Base-by-base conservation (phyloP, 257 asterid genomes). In the Nicotiana benthamiana region DNA sequence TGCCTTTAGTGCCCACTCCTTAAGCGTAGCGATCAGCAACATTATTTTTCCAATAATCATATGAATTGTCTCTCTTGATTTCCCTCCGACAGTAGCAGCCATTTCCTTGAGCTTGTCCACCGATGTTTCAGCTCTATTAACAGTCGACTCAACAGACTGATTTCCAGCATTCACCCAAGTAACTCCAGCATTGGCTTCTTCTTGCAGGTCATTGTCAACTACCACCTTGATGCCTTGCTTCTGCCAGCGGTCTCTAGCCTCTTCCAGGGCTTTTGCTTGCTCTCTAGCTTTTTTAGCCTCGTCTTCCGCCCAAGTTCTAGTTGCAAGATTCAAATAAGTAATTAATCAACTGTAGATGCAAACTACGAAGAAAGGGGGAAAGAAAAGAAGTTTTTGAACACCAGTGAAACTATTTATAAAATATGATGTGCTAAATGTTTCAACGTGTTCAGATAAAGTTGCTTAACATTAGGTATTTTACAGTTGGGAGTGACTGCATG, bases 281-380 rank as follows among this genome's bases (percentile, higher is more conserved):
- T 90, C 97, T 85, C 97, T 89, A 83, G 98, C 99, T 84, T 90
- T 91, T 86, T 89, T 96, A 36, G 97, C 97, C 88, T 96, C 99
- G 43, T 94, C 97, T 88, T 96, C 97, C 30, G 98, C 98, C 99
- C 99, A 96, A 79, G 92, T 79, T 83, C 99, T 96, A 85, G 51
- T 64, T 30, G 75, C 83, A 67, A 83, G 65, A 74, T 79, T 43
- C 65, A 18, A 79, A 61, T 60, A 79, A 74, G 12, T 74, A 74
- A 22, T 74, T 40, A 74, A 74, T 8, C 79, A 74, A 46, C 18
- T 48, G 40, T 74, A 74, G 79, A 72, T 74, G 62, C 26, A 26
- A 48, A 48, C 9, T 15, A 70, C 13, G 56, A 51, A 51, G 7
- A 22, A 12, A 1, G 61, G 56, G 26, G 59, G 22, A 7, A 16